Base-by-base conservation (phyloP, 441 rosid species). In the Brassica balearica region DNA sequence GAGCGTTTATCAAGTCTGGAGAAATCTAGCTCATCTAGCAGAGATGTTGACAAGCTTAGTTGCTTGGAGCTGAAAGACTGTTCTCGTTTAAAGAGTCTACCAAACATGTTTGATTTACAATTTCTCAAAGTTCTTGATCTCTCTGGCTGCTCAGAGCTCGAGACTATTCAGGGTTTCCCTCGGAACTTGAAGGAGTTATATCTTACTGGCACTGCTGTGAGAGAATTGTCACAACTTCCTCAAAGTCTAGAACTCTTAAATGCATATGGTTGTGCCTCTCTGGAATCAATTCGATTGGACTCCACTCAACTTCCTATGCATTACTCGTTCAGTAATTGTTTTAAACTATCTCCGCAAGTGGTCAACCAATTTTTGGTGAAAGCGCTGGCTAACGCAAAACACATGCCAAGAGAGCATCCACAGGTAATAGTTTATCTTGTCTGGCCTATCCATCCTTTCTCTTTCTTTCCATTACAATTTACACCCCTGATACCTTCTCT, bases 171-270 rank as follows among this genome's bases (percentile, higher is more conserved):
- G 48, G 74, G 43, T 2, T 43, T 79, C 17, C 69, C 82, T 0
- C 58, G 12, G 0, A 73, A 73, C 38, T 4, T 79, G 32, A 65
- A 38, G 63, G 63, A 68, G 65, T 62, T 79, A 63, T 2, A 68
- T 51, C 0, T 79, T 51, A 59, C 59, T 53, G 72, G 70, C 36
- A 74, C 82, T 17, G 38, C 67, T 1, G 20, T 80, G 12, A 43
- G 12, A 61, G 32, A 78, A 25, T 22, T 82, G 72, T 27, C 77
- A 34, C 53, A 59, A 22, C 77, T 73, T 72, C 82, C 77, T 19
- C 25, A 14, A n/a, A 53, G 65, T 27, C 71, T 77, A 34, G 71
- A 64, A 25, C 19, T 62, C 14, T 36, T 77, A 5, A 7, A 64
- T 53, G 80, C 80, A 15, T 1, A 48, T 48, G 55, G 55, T 12